Percentiles rank a stretch among this genome's conserved stretches.
phyloP scores from a whole-genome alignment of 768 basidiomycete genomes.

The Agrocybe chaxingu region DNA sequence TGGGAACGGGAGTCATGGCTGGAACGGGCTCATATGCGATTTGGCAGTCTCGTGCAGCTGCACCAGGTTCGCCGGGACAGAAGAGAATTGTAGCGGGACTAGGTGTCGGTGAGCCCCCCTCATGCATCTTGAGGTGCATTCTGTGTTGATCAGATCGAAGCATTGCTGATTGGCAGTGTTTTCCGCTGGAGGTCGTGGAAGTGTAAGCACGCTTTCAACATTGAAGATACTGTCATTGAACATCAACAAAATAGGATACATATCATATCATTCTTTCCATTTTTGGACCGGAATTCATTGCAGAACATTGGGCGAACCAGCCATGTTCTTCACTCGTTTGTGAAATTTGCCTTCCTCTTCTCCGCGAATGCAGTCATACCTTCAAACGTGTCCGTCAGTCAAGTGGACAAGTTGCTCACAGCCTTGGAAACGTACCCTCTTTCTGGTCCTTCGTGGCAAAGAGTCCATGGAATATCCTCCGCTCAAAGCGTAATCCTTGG shows the following conservation, averaged over 20 bases:
- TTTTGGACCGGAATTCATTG: background rate
- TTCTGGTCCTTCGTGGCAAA: conserved; percentile 96
- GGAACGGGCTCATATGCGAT: conserved; percentile 68
- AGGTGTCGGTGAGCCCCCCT: conserved; percentile 49
- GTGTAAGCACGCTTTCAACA: conserved; percentile 4
- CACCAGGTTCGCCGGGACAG: conserved; percentile 58
- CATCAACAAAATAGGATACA: background rate
- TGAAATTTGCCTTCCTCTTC: conserved; percentile 87
- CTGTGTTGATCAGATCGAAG: conserved; percentile 13
- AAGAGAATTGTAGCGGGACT: conserved; percentile 61
- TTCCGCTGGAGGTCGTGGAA: conserved; percentile 33
- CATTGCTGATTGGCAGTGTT: conserved; percentile 34
- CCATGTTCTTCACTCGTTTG: conserved; percentile 40
- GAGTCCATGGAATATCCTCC: conserved; percentile 84
- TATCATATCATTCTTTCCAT: too few species aligned
- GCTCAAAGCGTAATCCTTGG: conserved; percentile 85
- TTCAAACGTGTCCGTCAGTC: conserved; percentile 24
- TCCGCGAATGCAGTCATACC: conserved; percentile 95
- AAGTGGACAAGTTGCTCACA: background rate
- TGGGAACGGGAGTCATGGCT: conserved; percentile 62
- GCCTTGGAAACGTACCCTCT: conserved; percentile 60
- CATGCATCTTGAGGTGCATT: background rate
- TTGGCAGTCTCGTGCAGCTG: conserved; percentile 56
- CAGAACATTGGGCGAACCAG: background rate
- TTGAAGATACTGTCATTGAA: too few species aligned